A percentile compares a stretch with the other conserved stretches of the same genome.
Conservation (phyloP, 2,329 filamentous ascomycete species). For the Fusarium udum region DNA sequence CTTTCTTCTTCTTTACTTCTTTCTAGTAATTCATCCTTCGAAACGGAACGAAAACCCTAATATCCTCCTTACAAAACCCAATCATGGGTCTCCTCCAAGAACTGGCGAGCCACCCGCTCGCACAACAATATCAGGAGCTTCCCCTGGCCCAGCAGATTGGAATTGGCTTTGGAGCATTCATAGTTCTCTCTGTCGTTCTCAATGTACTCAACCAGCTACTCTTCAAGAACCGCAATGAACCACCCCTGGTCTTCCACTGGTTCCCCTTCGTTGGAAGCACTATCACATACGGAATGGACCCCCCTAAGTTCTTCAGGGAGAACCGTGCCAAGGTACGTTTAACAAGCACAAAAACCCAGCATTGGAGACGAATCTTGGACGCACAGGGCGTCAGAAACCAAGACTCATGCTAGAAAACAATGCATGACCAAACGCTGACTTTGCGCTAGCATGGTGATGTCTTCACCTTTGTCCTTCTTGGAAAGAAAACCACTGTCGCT, state of each 20-base stretch:
- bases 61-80: conserved; percentile 9
- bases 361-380: background rate
- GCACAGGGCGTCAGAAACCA: background rate
- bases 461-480: conserved; percentile 88
- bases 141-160: conserved; percentile 59
- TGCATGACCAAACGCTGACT: conserved; percentile 17
- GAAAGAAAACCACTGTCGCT: conserved; percentile 88
- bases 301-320: conserved; percentile 84
- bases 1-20: background rate
- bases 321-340: conserved; percentile 75
- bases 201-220: conserved; percentile 85
- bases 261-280: conserved; percentile 89
- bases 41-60: conserved; percentile 1
- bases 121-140: conserved; percentile 60
- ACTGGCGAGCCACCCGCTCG: conserved; percentile 58
- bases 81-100: conserved; percentile 67
- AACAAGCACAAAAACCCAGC: background rate
- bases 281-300: conserved; percentile 93
- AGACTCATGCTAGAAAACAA: background rate
- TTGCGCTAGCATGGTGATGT: conserved; percentile 78
- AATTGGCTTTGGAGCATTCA: conserved; percentile 53
- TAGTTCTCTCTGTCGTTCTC: conserved; percentile 70
- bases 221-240: conserved; percentile 83
- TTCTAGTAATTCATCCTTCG: background rate
- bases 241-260: conserved; percentile 83